phyloP scores from a whole-genome alignment of 23 red algal genomes.

The Gracilaria vermiculophylla region DNA sequence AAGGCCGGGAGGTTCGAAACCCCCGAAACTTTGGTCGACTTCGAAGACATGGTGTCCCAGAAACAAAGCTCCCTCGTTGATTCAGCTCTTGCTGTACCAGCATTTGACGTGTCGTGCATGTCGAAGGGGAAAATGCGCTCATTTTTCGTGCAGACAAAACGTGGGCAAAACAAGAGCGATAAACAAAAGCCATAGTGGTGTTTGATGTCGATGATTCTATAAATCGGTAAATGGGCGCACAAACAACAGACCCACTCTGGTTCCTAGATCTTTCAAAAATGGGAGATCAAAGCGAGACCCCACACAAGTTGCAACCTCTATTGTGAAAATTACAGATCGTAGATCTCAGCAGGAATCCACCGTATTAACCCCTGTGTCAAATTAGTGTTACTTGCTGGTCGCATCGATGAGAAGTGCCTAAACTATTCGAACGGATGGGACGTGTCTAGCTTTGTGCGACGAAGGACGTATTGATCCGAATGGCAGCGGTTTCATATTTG shows the following conservation, averaged over 20 bases:
- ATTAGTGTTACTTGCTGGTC: no score
- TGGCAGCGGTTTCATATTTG: not conserved
- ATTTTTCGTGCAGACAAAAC: not conserved
- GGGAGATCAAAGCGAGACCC: no score
- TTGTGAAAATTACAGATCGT: no score
- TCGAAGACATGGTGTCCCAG: not conserved
- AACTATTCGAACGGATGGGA: no score
- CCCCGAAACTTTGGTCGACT: not conserved
- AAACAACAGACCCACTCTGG: no score
- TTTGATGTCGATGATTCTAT: not conserved
- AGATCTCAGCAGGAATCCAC: no score
- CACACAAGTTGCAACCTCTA: no score
- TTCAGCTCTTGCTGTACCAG: not conserved
- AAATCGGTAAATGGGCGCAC: no score
- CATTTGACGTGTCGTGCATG: not conserved
- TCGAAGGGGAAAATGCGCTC: not conserved
- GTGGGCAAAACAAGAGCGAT: not conserved
- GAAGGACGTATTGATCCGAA: not conserved
- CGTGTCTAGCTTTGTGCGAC: not conserved
- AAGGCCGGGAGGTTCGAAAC: conserved; percentile 20
- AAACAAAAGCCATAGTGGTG: not conserved
- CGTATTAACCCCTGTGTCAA: no score
- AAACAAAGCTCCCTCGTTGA: not conserved
- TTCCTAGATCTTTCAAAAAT: not conserved
- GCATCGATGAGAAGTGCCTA: no score